A percentile compares a stretch with the other conserved stretches of the same genome.
Evolutionary conservation across 768 basidiomycete species (phyloP).

Genomic region (Gymnopilus dilepis): DNA sequence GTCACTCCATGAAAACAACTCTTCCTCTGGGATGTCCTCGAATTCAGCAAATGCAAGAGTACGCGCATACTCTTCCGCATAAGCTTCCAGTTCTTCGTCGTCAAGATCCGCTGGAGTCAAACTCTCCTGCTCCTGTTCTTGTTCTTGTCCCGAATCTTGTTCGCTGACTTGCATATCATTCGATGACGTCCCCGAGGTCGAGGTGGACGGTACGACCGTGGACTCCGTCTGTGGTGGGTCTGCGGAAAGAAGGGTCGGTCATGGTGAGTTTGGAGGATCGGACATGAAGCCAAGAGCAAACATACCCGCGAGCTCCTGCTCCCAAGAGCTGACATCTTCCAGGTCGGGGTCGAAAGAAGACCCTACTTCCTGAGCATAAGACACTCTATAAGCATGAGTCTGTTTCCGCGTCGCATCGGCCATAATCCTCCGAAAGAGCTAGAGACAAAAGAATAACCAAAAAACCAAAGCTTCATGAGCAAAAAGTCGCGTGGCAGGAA

Average conservation of each 20-base stretch:
- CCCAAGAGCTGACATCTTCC: constrained; percentile 69
- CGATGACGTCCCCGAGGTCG: constrained; percentile 5
- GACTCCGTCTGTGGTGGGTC: constrained; percentile 13
- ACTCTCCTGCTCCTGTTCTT: constrained; percentile 23
- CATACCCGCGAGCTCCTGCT: constrained; percentile 55
- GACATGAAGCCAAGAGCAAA: neutral
- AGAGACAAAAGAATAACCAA: neutral
- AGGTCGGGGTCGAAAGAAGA: constrained; percentile 79
- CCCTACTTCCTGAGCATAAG: constrained; percentile 71
- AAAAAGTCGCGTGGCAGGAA: neutral
- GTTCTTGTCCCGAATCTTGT: neutral
- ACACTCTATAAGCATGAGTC: constrained; percentile 61
- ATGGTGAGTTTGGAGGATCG: constrained; percentile 4
- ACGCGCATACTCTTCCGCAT: constrained; percentile 58
- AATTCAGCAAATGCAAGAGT: constrained; percentile 49
- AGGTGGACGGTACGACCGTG: constrained; percentile 3
- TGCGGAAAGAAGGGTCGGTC: neutral
- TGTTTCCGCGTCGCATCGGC: constrained; percentile 54
- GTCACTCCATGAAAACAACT: constrained; percentile 43
- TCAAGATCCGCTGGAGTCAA: constrained; percentile 53
- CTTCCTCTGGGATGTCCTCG: constrained; percentile 51
- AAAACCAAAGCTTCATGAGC: neutral
- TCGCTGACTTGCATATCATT: constrained; percentile 1
- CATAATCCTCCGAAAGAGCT: constrained; percentile 75
- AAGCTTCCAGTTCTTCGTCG: constrained; percentile 61